Evolutionary conservation across 106 monocot genomes (phyloP).

Genomic region (Triglochin maritima): DNA sequence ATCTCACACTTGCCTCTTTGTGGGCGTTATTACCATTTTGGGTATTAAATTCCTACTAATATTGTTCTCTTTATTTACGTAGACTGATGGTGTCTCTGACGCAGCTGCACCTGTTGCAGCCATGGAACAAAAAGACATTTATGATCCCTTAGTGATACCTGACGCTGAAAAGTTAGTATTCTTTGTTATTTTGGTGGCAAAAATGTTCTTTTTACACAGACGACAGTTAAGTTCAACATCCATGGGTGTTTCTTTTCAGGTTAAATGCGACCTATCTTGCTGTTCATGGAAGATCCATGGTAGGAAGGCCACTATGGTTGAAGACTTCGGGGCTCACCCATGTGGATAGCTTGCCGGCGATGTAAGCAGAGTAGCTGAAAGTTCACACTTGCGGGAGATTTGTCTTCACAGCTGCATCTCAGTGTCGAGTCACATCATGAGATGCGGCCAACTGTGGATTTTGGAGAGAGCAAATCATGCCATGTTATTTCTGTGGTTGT

Average conservation of each 20-base stretch:
- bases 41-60: too few relatives aligned
- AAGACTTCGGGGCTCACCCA: constrained; percentile 26
- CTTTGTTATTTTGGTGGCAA: too few relatives aligned
- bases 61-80: neutral
- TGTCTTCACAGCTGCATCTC: too few relatives aligned
- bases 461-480: too few relatives aligned
- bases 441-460: too few relatives aligned
- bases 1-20: neutral
- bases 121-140: constrained; percentile 50
- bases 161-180: constrained; percentile 62
- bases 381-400: too few relatives aligned
- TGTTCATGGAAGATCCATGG: constrained; percentile 62
- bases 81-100: constrained; percentile 56
- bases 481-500: too few relatives aligned
- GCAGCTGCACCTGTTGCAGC: constrained; percentile 28
- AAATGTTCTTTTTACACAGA: neutral
- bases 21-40: neutral
- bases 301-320: constrained; percentile 83
- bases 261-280: constrained; percentile 72
- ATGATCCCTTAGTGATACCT: constrained; percentile 71
- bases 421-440: too few relatives aligned
- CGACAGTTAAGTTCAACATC: neutral
- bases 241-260: constrained; percentile 22
- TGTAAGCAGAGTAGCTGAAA: neutral
- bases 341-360: neutral